Percentiles rank a stretch among this genome's conserved stretches.
Conservation (phyloP, 306 rosid species). For the Vigna reflexopilosa region DNA sequence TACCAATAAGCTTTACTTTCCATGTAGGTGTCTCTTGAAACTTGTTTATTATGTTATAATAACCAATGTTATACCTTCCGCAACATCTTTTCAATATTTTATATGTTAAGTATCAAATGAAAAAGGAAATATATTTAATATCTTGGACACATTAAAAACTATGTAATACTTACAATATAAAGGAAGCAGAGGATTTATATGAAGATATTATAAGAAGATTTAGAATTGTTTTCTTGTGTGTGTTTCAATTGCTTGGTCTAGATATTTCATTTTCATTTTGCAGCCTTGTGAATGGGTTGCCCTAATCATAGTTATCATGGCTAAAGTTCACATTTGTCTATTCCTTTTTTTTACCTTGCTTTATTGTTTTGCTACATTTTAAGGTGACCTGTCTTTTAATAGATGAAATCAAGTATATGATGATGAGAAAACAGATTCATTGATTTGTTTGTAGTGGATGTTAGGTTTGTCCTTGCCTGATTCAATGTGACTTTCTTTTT, state of each 20-base stretch:
- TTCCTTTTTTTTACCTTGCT: constrained; percentile 14
- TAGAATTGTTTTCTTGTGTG: not conserved
- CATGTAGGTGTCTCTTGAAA: constrained; percentile 60
- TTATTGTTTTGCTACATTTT: constrained; percentile 1
- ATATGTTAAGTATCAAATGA: not conserved
- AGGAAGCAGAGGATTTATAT: not conserved
- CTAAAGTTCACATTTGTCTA: constrained; percentile 5
- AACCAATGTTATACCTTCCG: not conserved
- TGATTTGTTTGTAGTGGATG: constrained; percentile 30
- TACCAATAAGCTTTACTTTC: constrained; percentile 89
- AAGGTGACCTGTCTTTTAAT: constrained; percentile 30
- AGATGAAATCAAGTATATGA: constrained; percentile 31
- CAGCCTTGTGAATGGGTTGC: constrained; percentile 27
- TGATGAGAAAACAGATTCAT: too few relatives aligned
- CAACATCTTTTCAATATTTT: not conserved
- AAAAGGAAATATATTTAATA: not conserved
- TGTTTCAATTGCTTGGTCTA: constrained; percentile 35
- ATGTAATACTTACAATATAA: not conserved
- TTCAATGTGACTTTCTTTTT: constrained; percentile 39
- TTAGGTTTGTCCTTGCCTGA: constrained; percentile 41
- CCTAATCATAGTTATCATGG: constrained; percentile 9
- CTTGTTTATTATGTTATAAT: not conserved
- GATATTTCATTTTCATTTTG: not conserved
- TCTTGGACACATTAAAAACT: not conserved
- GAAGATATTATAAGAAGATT: not conserved